Base-by-base conservation (phyloP, 75 land plant species). In the Gnetum montanum region DNA sequence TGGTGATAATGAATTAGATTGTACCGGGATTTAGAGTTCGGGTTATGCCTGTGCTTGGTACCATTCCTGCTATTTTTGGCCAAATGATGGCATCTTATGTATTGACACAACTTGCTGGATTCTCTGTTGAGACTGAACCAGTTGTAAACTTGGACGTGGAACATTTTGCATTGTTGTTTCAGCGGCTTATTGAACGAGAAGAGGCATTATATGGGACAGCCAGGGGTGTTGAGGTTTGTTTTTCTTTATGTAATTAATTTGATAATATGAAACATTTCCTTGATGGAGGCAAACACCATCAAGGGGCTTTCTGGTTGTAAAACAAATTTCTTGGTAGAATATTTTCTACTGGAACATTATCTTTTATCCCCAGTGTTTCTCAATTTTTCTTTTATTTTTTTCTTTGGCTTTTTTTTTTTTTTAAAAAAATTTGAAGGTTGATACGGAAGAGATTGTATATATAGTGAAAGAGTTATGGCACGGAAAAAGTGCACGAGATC, bases 21-120 rank as follows among this genome's bases (percentile, higher is more conserved):
- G 83, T 90, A 6, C 99, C 99, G 41, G 93, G 93, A 22, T 95
- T 95, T 57, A 79, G 99, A 46, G 97, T 95, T 36, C 92, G 99
- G 8, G 88, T 90, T 20, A 95, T 95, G 29, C 99, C 99, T 31
- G 99, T 95, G 20, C 55, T 95, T 41, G 99, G 99, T 28, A 86
- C 88, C 38, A 84, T 95, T 59, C 99, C 99, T 23, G 99, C 99
- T 13, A 95, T 95, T 59, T 94, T 95, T 73, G 99, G 99, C 22
- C 97, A 86, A 69, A 77, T 86, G 23, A 95, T 95, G 99, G 99
- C 99, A 8, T 83, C 99, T 34, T 82, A 90, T 67, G 85, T 85
- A 35, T 68, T 95, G 54, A 86, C 97, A 36, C 74, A 84, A 29
- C 72, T 95, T 24, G 83, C 99, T 18, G 89, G 72, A 22, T 27